A percentile compares a stretch with the other conserved stretches of the same genome.
These are phyloP conservation scores for Sporothrix brunneoviolacea DNA, from an alignment of 2,329 filamentous ascomycete species.

Conservation along the genomic window DNA sequence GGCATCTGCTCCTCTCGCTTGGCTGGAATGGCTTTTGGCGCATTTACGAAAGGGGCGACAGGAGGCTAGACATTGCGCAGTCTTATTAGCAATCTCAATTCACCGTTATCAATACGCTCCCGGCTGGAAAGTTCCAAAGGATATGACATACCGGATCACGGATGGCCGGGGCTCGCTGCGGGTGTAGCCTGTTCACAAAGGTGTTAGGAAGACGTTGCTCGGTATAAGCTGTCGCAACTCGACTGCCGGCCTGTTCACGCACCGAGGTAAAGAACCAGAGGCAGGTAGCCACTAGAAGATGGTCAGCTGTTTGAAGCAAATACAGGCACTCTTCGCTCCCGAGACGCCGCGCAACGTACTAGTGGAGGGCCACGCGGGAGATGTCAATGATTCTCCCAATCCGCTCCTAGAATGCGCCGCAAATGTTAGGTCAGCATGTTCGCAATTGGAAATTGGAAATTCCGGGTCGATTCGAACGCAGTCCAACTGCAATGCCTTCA, in stretches of 20 bases:
- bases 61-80: slow-evolving; percentile 47
- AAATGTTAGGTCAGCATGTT: too few relatives aligned
- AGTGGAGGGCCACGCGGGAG: slow-evolving; percentile 89
- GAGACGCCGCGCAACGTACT: slow-evolving; percentile 51
- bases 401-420: slow-evolving; percentile 68
- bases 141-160: slow-evolving; percentile 44
- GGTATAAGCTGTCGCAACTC: too few relatives aligned
- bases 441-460: too few relatives aligned
- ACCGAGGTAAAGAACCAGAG: slow-evolving; percentile 95
- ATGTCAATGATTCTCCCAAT: slow-evolving; percentile 95
- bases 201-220: neutral
- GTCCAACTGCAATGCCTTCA: too few relatives aligned
- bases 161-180: slow-evolving; percentile 87
- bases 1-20: slow-evolving; percentile 1
- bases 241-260: slow-evolving; percentile 29
- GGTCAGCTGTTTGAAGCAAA: slow-evolving; percentile 28
- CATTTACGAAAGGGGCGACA: slow-evolving; percentile 57
- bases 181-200: slow-evolving; percentile 78
- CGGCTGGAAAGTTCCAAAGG: too few relatives aligned
- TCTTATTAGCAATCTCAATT: too few relatives aligned
- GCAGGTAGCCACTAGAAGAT: slow-evolving; percentile 74
- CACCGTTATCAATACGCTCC: too few relatives aligned
- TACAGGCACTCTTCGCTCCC: too few relatives aligned
- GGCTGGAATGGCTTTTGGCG: neutral
- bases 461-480: too few relatives aligned